Conservation (phyloP, 441 rosid species). For the Aquilaria agallochum region DNA sequence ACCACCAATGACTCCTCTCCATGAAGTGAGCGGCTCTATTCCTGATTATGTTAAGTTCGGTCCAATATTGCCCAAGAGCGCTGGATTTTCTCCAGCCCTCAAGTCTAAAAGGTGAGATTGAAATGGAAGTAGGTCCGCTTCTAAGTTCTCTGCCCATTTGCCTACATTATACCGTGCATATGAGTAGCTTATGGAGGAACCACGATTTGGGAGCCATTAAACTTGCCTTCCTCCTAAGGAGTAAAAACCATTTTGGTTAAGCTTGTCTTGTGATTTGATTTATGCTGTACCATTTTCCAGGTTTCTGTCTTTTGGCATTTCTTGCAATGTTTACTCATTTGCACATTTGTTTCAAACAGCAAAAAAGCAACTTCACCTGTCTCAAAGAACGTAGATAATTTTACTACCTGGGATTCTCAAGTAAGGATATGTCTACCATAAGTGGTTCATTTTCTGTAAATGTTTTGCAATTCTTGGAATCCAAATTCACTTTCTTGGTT, state of each 20-base stretch:
- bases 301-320: too few relatives aligned
- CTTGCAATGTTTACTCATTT: constrained; percentile 1
- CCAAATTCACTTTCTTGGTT: constrained; percentile 10
- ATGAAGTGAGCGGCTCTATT: constrained; percentile 43
- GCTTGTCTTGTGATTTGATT: too few relatives aligned
- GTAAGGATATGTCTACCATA: constrained; percentile 24
- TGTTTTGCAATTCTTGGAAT: constrained; percentile 6
- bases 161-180: too few relatives aligned
- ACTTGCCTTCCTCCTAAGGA: too few relatives aligned
- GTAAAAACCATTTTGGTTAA: too few relatives aligned
- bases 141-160: not conserved
- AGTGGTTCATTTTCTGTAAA: not conserved
- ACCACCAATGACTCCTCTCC: constrained; percentile 65
- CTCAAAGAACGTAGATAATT: constrained; percentile 26
- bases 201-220: too few relatives aligned
- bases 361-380: constrained; percentile 18
- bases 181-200: too few relatives aligned
- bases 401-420: constrained; percentile 27
- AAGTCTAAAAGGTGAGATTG: constrained; percentile 23
- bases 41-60: constrained; percentile 66
- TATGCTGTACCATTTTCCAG: too few relatives aligned
- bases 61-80: constrained; percentile 57
- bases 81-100: constrained; percentile 39
- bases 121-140: constrained; percentile 37
- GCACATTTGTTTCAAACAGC: constrained; percentile 32